Base-by-base conservation (phyloP, 306 rosid species). In the Vachellia pachyceras region DNA sequence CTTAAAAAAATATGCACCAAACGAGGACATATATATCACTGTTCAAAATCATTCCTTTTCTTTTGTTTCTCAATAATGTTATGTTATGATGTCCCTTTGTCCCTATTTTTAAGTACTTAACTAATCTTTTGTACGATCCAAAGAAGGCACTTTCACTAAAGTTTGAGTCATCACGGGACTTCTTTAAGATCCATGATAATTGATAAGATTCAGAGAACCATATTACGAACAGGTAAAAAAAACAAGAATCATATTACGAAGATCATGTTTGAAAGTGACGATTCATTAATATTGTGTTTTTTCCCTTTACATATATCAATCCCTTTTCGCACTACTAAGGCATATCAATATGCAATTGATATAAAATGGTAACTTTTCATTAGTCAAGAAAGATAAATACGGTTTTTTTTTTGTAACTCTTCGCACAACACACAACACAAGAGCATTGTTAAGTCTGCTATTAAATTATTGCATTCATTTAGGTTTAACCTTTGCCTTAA, bases 181-280 rank as follows among this genome's bases (percentile, higher is more conserved):
- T 47, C n/a, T 47, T 47, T 14, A 15, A 49, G n/a, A 49, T 49
- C 4, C 11, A 35, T 72, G 29, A 10, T 52, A 18, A 29, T 17
- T 72, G 29, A 10, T 52, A 18, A 29, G 46, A 73, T 73, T 14
- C 35, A 73, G 15, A 50, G 35, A 29, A 50, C 2, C 33, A 29
- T 11, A 3, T 13, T 35, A 35, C 11, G 3, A 73, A 72, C n/a
- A n/a, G n/a, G n/a, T n/a, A n/a, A n/a, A n/a, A n/a, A n/a, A n/a
- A n/a, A n/a, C n/a, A 25, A 50, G 35, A 29, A 50, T 29, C 33
- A 29, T 11, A 3, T 13, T 35, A 35, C 11, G 3, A 73, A 72
- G 47, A 17, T 33, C 29, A 29, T 8, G n/a, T 17, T 47, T 72
- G 76, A 47, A 49, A 72, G 76, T 7, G 76, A 72, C 46, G 10